Evolutionary conservation across 192 early-diverging fungal genomes (phyloP).

Genomic region (Blastocladiella britannica): DNA sequence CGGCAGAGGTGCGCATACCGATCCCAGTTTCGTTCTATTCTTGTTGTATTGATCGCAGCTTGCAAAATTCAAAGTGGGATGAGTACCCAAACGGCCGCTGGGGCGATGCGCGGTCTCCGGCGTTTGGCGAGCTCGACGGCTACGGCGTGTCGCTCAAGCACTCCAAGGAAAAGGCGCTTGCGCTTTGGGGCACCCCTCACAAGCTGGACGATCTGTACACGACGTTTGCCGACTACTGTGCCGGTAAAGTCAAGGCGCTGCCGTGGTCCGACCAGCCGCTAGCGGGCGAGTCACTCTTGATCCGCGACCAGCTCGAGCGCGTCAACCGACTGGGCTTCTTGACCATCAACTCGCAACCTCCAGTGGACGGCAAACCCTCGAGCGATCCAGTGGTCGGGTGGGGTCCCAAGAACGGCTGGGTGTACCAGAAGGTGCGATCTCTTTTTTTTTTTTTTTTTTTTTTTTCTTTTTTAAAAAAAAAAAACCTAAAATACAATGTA

Average conservation of each 20-base stretch:
- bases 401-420: constrained; percentile 89
- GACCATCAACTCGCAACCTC: constrained; percentile 89
- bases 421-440: constrained; percentile 57
- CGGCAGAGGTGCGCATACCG: too few species aligned
- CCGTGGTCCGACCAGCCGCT: constrained; percentile 82
- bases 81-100: constrained; percentile 96
- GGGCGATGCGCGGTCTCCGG: constrained; percentile 89
- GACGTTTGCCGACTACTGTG: constrained; percentile 70
- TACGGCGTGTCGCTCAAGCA: constrained; percentile 64
- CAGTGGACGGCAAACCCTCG: constrained; percentile 70
- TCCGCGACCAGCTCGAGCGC: constrained; percentile 40
- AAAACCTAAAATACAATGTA: too few species aligned
- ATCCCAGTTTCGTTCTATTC: too few species aligned
- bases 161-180: constrained; percentile 38
- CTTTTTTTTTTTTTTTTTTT: neutral
- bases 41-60: too few species aligned
- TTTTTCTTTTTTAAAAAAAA: too few species aligned
- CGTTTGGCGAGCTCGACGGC: constrained; percentile 57
- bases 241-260: constrained; percentile 50
- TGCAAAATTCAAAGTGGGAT: too few species aligned
- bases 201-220: constrained; percentile 39
- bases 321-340: constrained; percentile 72
- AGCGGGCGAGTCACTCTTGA: constrained; percentile 50
- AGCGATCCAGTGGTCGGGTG: constrained; percentile 65
- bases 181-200: constrained; percentile 60